Percentiles rank a stretch among this genome's conserved stretches.
These are phyloP conservation scores for Diacronema lutheri DNA, from an alignment of 78 protist genomes.

Conservation along the genomic window DNA sequence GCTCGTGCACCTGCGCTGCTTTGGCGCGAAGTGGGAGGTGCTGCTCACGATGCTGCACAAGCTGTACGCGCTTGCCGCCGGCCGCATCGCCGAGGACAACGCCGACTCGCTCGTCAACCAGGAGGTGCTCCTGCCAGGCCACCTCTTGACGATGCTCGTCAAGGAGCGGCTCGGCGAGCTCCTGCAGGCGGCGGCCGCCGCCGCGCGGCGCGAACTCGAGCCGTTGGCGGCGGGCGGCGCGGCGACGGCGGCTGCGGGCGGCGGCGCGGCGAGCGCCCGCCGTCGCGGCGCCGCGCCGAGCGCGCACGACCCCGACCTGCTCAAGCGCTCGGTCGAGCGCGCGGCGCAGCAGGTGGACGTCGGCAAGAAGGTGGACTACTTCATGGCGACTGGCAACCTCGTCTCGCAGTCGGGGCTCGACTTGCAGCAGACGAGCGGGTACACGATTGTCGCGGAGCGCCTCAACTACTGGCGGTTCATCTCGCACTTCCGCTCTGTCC, in stretches of 20 bases:
- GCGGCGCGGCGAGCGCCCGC: background rate
- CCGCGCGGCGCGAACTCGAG: background rate
- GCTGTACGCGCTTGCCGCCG: constrained; percentile 66
- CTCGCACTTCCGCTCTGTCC: constrained; percentile 82
- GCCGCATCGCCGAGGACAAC: constrained; percentile 65
- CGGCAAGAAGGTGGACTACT: constrained; percentile 5
- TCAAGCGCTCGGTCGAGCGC: background rate
- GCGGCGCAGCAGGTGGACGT: background rate
- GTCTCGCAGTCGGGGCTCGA: constrained; percentile 78
- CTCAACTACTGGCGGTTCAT: constrained; percentile 88
- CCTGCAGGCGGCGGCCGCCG: background rate
- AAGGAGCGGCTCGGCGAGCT: constrained; percentile 27
- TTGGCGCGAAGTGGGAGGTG: constrained; percentile 73
- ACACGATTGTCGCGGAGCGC: constrained; percentile 89
- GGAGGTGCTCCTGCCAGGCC: constrained; percentile 84
- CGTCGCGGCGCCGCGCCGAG: background rate
- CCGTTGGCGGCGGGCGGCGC: no score
- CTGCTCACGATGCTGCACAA: constrained; percentile 76
- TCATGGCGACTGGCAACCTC: constrained; percentile 90
- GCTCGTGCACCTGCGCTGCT: constrained; percentile 75
- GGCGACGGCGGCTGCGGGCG: background rate
- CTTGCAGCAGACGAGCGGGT: constrained; percentile 84
- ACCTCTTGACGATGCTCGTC: constrained; percentile 41
- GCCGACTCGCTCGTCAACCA: constrained; percentile 78
- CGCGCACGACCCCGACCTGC: background rate